Base-by-base conservation (phyloP, 345 rosid species). In the Gossypium turneri region DNA sequence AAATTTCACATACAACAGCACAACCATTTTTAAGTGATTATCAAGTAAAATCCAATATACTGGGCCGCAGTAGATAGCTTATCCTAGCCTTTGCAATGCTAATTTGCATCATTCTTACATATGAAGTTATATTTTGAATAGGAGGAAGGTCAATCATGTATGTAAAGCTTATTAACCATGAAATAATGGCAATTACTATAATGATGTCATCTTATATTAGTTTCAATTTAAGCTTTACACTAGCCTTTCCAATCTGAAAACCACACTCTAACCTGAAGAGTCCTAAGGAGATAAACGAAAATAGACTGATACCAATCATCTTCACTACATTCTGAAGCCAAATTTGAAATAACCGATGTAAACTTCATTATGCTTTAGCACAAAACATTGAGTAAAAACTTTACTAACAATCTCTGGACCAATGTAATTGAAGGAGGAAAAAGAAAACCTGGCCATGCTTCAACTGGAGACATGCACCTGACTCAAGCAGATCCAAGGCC, bases 391-490 rank as follows among this genome's bases (percentile, higher is more conserved):
- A 58, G 43, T 3, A 57, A 27, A 58, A 41, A n/a, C 20, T 50
- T 71, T 29, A 22, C 65, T 9, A 47, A 44, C 50, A 34, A 67
- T 59, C 63, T 60, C 58, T 3, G 17, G 29, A 47, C 62, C 47
- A 20, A 69, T 44, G 61, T 12, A 65, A 44, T 65, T 24, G 70
- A 73, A 72, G 64, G 78, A 12, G 25, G 5, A 12, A 45, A 53
- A 78, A 78, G 74, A 95, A 77, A 75, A 95, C 99, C 98, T 93
- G 89, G 81, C 82, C 80, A 29, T 87, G 82, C 59, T 86, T 79
- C 82, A 95, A 84, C 66, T 95, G 98, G 73, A 95, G 81, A 79
- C 91, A 89, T 6, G 98, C 88, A 51, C 99, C 99, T 13, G 98
- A 84, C 43, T 86, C 87, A 71, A 95, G 86, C 69, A 95, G 65